Evolutionary conservation across 2,329 filamentous ascomycete species (phyloP).

Genomic region (Sclerotinia borealis): DNA sequence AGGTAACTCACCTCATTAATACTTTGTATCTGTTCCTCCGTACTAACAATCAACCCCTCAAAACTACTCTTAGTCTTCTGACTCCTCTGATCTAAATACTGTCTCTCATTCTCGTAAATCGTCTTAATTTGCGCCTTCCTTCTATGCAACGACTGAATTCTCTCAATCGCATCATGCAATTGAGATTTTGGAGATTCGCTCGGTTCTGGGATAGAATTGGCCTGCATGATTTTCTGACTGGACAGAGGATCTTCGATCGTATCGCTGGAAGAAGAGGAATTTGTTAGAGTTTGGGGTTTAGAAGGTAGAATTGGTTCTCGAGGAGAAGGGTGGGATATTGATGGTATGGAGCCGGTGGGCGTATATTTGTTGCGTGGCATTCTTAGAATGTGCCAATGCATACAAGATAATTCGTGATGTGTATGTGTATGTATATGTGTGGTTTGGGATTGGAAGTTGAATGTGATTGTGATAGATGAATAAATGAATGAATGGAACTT

Average conservation of each 20-base stretch:
- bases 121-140: conserved; percentile 5
- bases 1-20: conserved; percentile 9
- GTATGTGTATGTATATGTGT: neutral
- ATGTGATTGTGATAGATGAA: neutral
- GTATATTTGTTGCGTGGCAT: conserved; percentile 13
- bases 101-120: conserved; percentile 11
- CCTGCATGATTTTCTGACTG: conserved; percentile 2
- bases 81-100: conserved; percentile 10
- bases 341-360: neutral
- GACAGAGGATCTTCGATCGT: neutral
- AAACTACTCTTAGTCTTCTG: conserved; percentile 11
- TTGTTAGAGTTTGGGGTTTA: conserved; percentile 5
- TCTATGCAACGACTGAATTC: conserved; percentile 9
- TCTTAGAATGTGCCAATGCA: conserved; percentile 2
- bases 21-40: conserved; percentile 15
- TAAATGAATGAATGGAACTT: neutral
- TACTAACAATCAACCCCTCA: conserved; percentile 12
- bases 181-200: conserved; percentile 7
- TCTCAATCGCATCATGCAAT: conserved; percentile 12
- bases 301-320: neutral
- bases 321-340: neutral
- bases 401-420: neutral
- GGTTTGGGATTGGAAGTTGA: neutral
- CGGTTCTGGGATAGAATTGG: conserved; percentile 8
- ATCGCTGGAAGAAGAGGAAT: conserved; percentile 1